Evolutionary conservation across 345 rosid species (phyloP).

Genomic region (Dipteronia dyeriana): DNA sequence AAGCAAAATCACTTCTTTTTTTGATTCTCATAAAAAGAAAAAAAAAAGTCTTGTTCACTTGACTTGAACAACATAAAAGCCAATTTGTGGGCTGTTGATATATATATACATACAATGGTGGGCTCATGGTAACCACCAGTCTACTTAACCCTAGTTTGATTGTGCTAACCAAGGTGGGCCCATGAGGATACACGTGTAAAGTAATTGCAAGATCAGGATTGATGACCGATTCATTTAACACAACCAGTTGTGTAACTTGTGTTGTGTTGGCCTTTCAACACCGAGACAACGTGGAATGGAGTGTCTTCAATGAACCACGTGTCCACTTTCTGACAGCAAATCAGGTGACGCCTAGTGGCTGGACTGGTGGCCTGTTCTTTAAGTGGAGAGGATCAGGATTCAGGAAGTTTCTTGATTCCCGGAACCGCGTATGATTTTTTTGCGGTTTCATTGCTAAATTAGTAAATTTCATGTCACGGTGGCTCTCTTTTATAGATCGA

Average conservation of each 20-base stretch:
- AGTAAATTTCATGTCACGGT: too few relatives aligned
- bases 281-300: background rate
- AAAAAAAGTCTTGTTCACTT: background rate
- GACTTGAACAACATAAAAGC: background rate
- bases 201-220: constrained; percentile 11
- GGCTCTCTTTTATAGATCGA: background rate
- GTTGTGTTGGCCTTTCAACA: constrained; percentile 8
- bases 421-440: constrained; percentile 21
- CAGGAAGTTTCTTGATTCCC: constrained; percentile 37
- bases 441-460: background rate
- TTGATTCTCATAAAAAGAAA: too few relatives aligned
- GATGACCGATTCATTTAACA: too few relatives aligned
- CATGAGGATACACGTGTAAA: constrained; percentile 39
- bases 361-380: too few relatives aligned
- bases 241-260: too few relatives aligned
- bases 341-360: constrained; percentile 22
- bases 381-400: background rate
- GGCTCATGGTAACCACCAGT: constrained; percentile 19
- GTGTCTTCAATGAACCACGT: constrained; percentile 25
- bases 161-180: constrained; percentile 4
- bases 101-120: background rate
- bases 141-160: constrained; percentile 27
- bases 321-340: constrained; percentile 13
- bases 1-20: too few relatives aligned
- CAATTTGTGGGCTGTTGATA: constrained; percentile 1